phyloP scores from a whole-genome alignment of 139 green algal genomes.

The Cymbomonas tetramitiformis region DNA sequence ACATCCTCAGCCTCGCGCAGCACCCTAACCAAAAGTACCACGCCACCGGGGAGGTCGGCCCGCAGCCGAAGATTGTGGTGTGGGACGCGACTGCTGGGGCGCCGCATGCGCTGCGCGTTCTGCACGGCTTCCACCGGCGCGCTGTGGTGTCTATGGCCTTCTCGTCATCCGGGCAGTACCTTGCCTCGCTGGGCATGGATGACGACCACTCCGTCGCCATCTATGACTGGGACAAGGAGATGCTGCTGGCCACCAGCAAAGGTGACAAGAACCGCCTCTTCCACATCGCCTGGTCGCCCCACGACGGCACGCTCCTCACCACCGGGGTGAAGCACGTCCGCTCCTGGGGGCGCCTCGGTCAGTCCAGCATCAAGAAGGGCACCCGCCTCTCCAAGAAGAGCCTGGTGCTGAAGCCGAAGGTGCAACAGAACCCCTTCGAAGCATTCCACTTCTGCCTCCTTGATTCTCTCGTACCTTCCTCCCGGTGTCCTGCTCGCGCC shows the following conservation, averaged over 20 bases:
- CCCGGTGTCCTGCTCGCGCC: no score
- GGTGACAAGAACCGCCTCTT: slow-evolving; percentile 18
- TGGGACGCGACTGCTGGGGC: slow-evolving; percentile 7
- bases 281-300: slow-evolving; percentile 18
- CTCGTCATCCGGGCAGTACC: neutral
- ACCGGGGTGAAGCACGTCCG: slow-evolving; percentile 18
- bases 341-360: no score
- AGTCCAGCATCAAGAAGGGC: slow-evolving; percentile 11
- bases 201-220: slow-evolving; percentile 21
- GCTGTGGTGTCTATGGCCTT: slow-evolving; percentile 17
- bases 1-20: slow-evolving; percentile 21
- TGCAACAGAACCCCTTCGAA: no score
- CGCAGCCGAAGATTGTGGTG: slow-evolving; percentile 15
- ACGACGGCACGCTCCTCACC: slow-evolving; percentile 20
- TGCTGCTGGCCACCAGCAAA: slow-evolving; percentile 13
- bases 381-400: no score
- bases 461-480: no score
- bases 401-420: neutral
- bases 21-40: slow-evolving; percentile 20
- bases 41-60: slow-evolving; percentile 27
- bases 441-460: no score
- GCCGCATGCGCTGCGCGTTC: neutral
- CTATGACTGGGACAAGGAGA: slow-evolving; percentile 18
- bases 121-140: slow-evolving; percentile 22
- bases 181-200: slow-evolving; percentile 18